A percentile compares a stretch with the other conserved stretches of the same genome.
Evolutionary conservation across 2,329 filamentous ascomycete genomes (phyloP).

Genomic region (Penicillium sp.): DNA sequence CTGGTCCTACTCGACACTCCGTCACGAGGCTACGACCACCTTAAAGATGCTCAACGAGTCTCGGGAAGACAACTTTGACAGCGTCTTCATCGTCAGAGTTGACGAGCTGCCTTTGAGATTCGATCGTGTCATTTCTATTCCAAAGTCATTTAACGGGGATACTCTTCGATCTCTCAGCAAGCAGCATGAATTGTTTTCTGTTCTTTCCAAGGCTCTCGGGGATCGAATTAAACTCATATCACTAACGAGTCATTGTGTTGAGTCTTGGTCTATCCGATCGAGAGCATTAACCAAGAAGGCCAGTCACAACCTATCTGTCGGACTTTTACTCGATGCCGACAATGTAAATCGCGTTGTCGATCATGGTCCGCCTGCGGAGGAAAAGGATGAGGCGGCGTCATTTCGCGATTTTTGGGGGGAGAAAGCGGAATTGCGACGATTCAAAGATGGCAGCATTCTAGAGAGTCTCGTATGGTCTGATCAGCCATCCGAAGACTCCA

Average conservation of each 20-base stretch:
- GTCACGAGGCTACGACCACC: conserved; percentile 67
- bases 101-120: conserved; percentile 50
- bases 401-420: conserved; percentile 95
- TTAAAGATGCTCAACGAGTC: conserved; percentile 69
- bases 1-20: conserved; percentile 72
- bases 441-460: conserved; percentile 89
- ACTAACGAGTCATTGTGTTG: conserved; percentile 42
- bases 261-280: conserved; percentile 47
- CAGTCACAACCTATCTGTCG: conserved; percentile 51
- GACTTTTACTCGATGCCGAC: conserved; percentile 65
- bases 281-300: conserved; percentile 27
- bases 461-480: conserved; percentile 85
- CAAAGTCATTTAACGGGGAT: conserved; percentile 22
- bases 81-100: conserved; percentile 66
- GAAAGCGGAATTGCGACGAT: conserved; percentile 84
- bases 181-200: conserved; percentile 50
- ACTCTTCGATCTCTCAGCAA: conserved; percentile 27
- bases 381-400: conserved; percentile 70
- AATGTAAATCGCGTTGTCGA: conserved; percentile 74
- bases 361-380: conserved; percentile 77
- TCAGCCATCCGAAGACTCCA: conserved; percentile 52
- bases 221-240: conserved; percentile 67
- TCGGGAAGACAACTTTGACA: conserved; percentile 71
- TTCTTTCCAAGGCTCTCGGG: conserved; percentile 65
- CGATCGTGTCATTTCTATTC: conserved; percentile 47